Evolutionary conservation across 495 filamentous ascomycete genomes (phyloP), one percentile per base, ranked within the genome.

Genomic region (Apiosordaria backusii): DNA sequence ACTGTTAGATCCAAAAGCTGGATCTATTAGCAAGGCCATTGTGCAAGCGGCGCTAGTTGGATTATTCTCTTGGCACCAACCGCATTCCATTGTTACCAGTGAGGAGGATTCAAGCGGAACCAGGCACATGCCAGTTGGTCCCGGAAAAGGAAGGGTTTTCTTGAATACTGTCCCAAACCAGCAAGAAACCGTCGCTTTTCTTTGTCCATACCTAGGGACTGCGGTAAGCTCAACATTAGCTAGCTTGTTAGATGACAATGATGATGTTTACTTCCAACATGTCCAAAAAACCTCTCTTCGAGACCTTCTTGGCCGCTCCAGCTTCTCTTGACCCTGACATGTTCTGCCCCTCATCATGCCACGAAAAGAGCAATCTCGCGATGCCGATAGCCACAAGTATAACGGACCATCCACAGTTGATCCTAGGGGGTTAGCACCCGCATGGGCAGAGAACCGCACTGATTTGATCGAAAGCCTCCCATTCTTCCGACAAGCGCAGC

Each of bases 401-500:
- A 3, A 24, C 5, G 22, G 18, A 10, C 59, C 40, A 45, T 0
- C 7, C 3, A 27, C 27, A 15, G 59, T 61, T 61, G 59, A 61
- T 19, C 59, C 59, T n/a, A 25, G 59, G 4, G 59, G 26, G 13
- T 19, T 25, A 18, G 59, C 59, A 4, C 59, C 59, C 5, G 59
- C 59, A 3, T 61, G 59, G 59, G 59, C 59, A 16, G 59, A n/a
- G 18, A 61, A 45, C 27, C 3, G 59, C 0, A 27, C 59, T 2
- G 59, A 61, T 27, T n/a, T 61, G 15, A 45, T 61, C 19, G 59
- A 45, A 61, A 35, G 25, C 27, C 59, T 61, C 22, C 59, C 59
- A 16, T 45, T 35, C 13, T 61, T 61, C n/a, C 4, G 26, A 1
- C 59, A 61, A 45, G n/a, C 59, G 5, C 59, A 61, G 18, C 59